Evolutionary conservation across 495 filamentous ascomycete genomes (phyloP), one percentile per base, ranked within the genome.

Genomic region (Bathelium albidoporum): DNA sequence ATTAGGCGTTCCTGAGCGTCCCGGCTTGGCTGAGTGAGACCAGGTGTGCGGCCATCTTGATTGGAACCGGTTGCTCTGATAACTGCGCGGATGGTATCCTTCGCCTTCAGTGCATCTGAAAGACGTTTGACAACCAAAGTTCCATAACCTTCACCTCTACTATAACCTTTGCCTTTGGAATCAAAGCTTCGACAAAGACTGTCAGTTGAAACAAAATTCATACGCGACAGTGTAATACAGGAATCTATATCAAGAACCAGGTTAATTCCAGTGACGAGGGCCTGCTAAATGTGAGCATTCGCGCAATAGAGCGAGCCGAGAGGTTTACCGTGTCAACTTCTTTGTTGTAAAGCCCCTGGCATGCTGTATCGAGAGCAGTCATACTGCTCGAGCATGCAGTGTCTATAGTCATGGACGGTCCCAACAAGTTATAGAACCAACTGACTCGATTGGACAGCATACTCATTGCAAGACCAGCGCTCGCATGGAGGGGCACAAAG

Each of bases 401-500:
- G 63, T 80, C 79, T 29, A 84, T 68, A 16, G 75, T 74, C 60
- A 79, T 73, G 58, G 75, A 78, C 5, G 78, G 73, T 0, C 81
- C 82, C 32, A 70, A 69, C 14, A 81, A 73, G 59, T 82, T 74
- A 53, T 73, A 81, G 66, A 79, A 81, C 31, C 74, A 77, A 11
- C 77, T 77, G 5, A 83, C 69, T 0, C 81, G 75, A 64, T 81
- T 82, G 7, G 81, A 75, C 32, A 81, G 66, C 41, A 83, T 79
- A 1, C 63, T 70, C 39, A 70, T 74, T 5, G 34, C 18, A 20
- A 31, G n/a, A 18, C 39, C 39, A 10, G 39, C 22, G 60, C 16
- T 44, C 5, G 39, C 10, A 29, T 62, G 22, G 14, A 24, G 45
- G 18, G 60, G 34, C 9, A 55, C 10, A 29, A 55, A 26, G 20